Percentiles rank a stretch among this genome's conserved stretches.
Conservation (phyloP, 345 rosid species). For the Laguncularia racemosa region DNA sequence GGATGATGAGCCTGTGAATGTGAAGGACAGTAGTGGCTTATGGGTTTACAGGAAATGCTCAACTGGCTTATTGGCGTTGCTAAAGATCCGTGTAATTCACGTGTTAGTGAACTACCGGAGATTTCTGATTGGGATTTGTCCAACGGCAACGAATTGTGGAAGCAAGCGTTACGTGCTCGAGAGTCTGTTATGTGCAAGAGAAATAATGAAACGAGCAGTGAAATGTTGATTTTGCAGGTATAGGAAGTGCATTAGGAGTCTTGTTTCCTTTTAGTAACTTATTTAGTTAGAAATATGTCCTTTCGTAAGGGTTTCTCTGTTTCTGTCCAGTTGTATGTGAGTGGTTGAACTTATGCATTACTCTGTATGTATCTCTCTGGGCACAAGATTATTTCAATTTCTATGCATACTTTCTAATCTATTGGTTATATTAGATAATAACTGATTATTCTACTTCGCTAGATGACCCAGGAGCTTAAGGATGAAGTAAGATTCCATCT, state of each 20-base stretch:
- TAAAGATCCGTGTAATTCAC: constrained; percentile 48
- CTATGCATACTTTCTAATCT: too few relatives aligned
- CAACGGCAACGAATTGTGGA: constrained; percentile 63
- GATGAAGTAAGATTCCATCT: too few relatives aligned
- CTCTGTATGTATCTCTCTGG: too few relatives aligned
- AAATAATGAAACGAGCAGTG: constrained; percentile 25
- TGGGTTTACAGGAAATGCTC: constrained; percentile 21
- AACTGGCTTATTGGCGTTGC: constrained; percentile 59
- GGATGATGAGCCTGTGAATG: constrained; percentile 7
- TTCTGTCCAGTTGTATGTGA: too few relatives aligned
- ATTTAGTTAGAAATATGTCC: too few relatives aligned
- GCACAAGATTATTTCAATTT: too few relatives aligned
- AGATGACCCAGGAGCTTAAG: too few relatives aligned
- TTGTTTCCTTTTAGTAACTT: neutral
- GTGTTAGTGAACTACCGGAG: constrained; percentile 49
- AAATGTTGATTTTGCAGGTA: constrained; percentile 50
- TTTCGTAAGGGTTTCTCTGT: too few relatives aligned
- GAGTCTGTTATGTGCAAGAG: constrained; percentile 34
- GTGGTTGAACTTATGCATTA: too few relatives aligned
- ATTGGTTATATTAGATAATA: too few relatives aligned
- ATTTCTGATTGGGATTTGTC: constrained; percentile 56
- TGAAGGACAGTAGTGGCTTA: constrained; percentile 8
- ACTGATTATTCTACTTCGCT: too few relatives aligned
- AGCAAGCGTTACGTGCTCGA: constrained; percentile 56
- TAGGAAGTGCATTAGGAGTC: neutral